Evolutionary conservation across 176 grass and related monocot species (phyloP).

Genomic region (Typha latifolia): DNA sequence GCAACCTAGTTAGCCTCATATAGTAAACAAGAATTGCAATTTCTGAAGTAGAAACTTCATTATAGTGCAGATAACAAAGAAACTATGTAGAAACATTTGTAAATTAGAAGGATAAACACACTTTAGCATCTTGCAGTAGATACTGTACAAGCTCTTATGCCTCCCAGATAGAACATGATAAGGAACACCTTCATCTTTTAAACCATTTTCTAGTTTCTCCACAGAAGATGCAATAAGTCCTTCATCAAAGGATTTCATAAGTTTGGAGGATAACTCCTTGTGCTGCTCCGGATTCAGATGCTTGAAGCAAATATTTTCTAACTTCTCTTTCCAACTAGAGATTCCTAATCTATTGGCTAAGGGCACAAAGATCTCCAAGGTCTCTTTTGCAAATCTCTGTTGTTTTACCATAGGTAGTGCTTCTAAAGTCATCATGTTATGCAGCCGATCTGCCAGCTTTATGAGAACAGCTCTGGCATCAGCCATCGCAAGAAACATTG

Average conservation of each 20-base stretch:
- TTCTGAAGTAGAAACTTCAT: background rate
- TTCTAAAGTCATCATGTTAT: slow-evolving; percentile 64
- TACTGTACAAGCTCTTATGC: slow-evolving; percentile 46
- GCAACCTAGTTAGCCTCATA: background rate
- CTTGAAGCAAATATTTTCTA: slow-evolving; percentile 59
- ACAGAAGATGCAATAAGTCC: slow-evolving; percentile 10
- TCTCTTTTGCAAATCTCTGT: slow-evolving; percentile 51
- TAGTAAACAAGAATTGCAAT: background rate
- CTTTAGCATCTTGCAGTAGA: slow-evolving; percentile 47
- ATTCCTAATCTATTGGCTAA: slow-evolving; percentile 61
- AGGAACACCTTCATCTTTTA: slow-evolving; percentile 10
- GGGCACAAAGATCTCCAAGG: slow-evolving; percentile 58
- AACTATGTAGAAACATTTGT: background rate
- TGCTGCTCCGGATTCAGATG: slow-evolving; percentile 42
- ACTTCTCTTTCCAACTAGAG: slow-evolving; percentile 48
- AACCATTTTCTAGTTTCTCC: slow-evolving; percentile 12
- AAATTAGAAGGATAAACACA: background rate
- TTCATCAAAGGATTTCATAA: slow-evolving; percentile 15
- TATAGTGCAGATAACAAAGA: background rate
- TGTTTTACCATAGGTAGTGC: slow-evolving; percentile 38
- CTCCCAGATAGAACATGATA: slow-evolving; percentile 24
- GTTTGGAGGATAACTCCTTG: slow-evolving; percentile 22
- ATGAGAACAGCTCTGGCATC: slow-evolving; percentile 87
- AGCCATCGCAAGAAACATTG: slow-evolving; percentile 95
- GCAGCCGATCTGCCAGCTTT: slow-evolving; percentile 62